Evolutionary conservation across 768 basidiomycete genomes (phyloP), one percentile per base, ranked within the genome.

Genomic region (Lactarius tabidus): DNA sequence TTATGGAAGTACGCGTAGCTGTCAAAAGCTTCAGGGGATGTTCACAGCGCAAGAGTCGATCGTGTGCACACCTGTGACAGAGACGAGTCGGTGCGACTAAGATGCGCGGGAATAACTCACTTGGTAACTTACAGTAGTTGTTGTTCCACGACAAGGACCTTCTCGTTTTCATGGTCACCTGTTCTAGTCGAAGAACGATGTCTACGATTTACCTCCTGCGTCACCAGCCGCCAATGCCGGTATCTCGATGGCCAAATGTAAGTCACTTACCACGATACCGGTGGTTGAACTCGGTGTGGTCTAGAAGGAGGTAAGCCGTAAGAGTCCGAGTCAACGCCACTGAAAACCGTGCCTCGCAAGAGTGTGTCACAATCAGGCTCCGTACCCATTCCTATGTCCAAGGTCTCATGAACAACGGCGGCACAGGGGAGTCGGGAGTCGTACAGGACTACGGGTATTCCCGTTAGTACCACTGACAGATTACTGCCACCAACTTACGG

Each of bases 281-380:
- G 76, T 99, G 99, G 76, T 98, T 98, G 77, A 97, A 99, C 77
- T 99, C 98, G 81, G n/a, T n/a, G n/a, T n/a, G n/a, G n/a, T n/a
- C n/a, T n/a, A n/a, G n/a, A n/a, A n/a, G n/a, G n/a, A n/a, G n/a
- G n/a, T n/a, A n/a, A n/a, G n/a, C n/a, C n/a, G n/a, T n/a, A n/a
- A n/a, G n/a, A n/a, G n/a, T n/a, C n/a, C n/a, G n/a, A n/a, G n/a
- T n/a, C n/a, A n/a, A n/a, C n/a, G n/a, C n/a, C n/a, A n/a, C n/a
- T n/a, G n/a, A n/a, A n/a, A n/a, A n/a, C n/a, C n/a, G n/a, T n/a
- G n/a, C n/a, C n/a, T n/a, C n/a, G n/a, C n/a, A n/a, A n/a, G n/a
- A n/a, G n/a, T n/a, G n/a, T n/a, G n/a, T n/a, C n/a, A n/a, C n/a
- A n/a, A n/a, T n/a, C n/a, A n/a, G n/a, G n/a, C n/a, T n/a, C n/a